These are phyloP conservation scores for Botryotinia globosa DNA, from an alignment of 2,329 filamentous ascomycete species.

Conservation along the genomic window DNA sequence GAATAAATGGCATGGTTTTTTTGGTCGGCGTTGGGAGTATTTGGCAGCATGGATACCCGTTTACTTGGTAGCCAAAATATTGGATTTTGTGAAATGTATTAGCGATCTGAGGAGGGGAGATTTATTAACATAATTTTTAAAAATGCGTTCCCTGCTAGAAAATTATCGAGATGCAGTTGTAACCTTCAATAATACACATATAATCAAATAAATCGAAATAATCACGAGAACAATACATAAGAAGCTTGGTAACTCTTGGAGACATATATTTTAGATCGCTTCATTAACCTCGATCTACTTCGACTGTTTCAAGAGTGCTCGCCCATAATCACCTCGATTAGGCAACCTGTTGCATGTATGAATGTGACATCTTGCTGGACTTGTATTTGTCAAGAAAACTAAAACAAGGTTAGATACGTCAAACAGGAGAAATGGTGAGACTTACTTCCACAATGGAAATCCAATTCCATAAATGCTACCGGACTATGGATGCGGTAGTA, in stretches of 20 bases:
- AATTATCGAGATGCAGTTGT: background rate
- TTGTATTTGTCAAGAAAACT: conserved; percentile 70
- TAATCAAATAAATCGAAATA: background rate
- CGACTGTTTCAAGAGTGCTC: conserved; percentile 33
- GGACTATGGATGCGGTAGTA: conserved; percentile 78
- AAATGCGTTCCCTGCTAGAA: background rate
- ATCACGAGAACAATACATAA: background rate
- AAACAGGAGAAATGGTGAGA: conserved; percentile 11
- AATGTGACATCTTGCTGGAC: conserved; percentile 76
- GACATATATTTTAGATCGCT: background rate
- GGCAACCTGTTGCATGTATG: conserved; percentile 71
- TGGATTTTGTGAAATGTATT: background rate
- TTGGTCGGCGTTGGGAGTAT: background rate
- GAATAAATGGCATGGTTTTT: background rate
- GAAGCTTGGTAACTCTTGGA: background rate
- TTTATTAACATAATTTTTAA: background rate
- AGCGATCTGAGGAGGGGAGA: background rate
- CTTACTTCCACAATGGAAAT: conserved; percentile 66
- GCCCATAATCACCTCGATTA: conserved; percentile 74
- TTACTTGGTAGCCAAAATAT: background rate
- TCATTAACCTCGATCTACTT: background rate
- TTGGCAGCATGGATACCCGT: background rate
- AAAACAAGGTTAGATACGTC: conserved; percentile 9
- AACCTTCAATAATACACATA: background rate
- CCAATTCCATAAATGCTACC: conserved; percentile 72